phyloP scores from a whole-genome alignment of 2,329 filamentous ascomycete species.

The Pseudopithomyces maydicus region DNA sequence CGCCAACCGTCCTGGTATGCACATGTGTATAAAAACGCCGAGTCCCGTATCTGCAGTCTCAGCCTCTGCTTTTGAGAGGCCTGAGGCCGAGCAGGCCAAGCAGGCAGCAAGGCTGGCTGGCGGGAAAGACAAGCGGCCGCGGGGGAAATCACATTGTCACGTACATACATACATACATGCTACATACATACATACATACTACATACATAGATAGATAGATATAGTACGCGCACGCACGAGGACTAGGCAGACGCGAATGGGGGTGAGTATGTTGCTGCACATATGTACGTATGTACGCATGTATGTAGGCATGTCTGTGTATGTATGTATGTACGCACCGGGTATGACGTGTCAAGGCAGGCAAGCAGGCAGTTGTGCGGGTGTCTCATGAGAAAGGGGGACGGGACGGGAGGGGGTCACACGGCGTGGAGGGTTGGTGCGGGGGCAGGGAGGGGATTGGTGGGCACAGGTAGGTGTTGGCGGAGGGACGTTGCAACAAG shows the following conservation, averaged over 20 bases:
- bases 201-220: too few species aligned
- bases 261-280: too few species aligned
- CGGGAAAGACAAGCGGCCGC: too few species aligned
- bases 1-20: neutral
- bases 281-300: too few species aligned
- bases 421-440: neutral
- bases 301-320: neutral
- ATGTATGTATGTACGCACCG: too few species aligned
- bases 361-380: neutral
- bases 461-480: neutral
- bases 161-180: too few species aligned
- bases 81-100: neutral
- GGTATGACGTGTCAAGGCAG: neutral
- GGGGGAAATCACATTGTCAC: too few species aligned
- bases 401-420: neutral
- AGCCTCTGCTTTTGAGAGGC: neutral
- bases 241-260: neutral
- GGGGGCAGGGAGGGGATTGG: neutral
- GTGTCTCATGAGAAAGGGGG: neutral
- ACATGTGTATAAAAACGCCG: slow-evolving; percentile 1
- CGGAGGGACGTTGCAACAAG: neutral
- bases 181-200: too few species aligned
- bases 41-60: slow-evolving; percentile 5
- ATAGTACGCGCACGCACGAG: neutral
- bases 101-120: too few species aligned